Evolutionary conservation across 2,329 filamentous ascomycete species (phyloP), one percentile per base, ranked within the genome.

Genomic region (Pezicula radicicola): DNA sequence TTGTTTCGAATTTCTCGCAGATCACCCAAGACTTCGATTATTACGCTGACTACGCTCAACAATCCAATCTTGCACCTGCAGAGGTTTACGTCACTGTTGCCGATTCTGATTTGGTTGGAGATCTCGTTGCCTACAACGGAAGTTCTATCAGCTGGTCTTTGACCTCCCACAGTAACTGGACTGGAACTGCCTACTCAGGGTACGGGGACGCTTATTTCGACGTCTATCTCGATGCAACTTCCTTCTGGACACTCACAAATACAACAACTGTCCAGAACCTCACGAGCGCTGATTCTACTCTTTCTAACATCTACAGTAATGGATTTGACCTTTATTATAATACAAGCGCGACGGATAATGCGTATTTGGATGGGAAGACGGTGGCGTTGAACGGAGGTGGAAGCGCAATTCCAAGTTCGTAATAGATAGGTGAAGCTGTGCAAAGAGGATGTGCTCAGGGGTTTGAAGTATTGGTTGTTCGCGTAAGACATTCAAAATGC

Each of bases 11-110:
- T 37, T 56, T 45, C 25, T 62, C 59, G 2, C 62, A 68, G 46
- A 57, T 69, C 19, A 68, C 66, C 1, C 66, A 68, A 48, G 66
- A 66, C 39, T 69, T 69, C 44, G 60, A 65, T 44, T 62, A 66
- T 43, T 69, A 66, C 30, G 67, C 64, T 5, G 58, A 55, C 4
- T 67, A 64, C 27, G 48, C 53, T 1, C 60, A 69, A 21, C 66
- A 68, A 33, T 37, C 50, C 9, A 55, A 44, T 18, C 57, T 68
- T 6, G 39, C 43, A 3, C 66, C 66, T 1, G 66, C 67, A 1
- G 50, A 61, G 40, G 62, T 65, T 0, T 57, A 52, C 9, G 33
- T 67, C 13, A 54, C 51, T 2, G 57, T 70, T 4, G 51, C 51
- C 0, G 65, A 67, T 42, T 66, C 61, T 2, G 44, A 41, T 6